Evolutionary conservation across 2,329 filamentous ascomycete genomes (phyloP).

Genomic region (Fusarium caatingaense): DNA sequence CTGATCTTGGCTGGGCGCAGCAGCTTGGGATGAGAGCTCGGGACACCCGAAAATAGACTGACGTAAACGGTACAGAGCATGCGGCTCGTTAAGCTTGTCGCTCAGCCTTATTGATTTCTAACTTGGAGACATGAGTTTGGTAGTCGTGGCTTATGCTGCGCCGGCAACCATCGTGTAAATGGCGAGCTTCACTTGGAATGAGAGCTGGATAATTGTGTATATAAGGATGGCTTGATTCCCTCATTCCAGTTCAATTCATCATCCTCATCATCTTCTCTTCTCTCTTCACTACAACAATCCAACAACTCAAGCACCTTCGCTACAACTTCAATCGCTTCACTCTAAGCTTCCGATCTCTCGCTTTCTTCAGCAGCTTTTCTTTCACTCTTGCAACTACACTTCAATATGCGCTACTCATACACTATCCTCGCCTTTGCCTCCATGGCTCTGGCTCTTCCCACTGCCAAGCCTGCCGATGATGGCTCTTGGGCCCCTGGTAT

Average conservation of each 20-base stretch:
- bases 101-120: slow-evolving; percentile 14
- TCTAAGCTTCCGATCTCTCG: neutral
- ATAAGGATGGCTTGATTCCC: slow-evolving; percentile 11
- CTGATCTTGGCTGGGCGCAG: slow-evolving; percentile 23
- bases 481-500: slow-evolving; percentile 24
- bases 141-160: slow-evolving; percentile 6
- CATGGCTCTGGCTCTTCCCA: slow-evolving; percentile 39
- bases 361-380: neutral
- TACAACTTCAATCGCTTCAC: slow-evolving; percentile 4
- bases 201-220: neutral
- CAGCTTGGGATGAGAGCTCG: slow-evolving; percentile 8
- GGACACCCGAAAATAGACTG: slow-evolving; percentile 30
- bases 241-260: neutral
- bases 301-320: slow-evolving; percentile 9
- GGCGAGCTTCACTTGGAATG: neutral
- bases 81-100: neutral
- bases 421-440: slow-evolving; percentile 39
- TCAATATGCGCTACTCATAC: slow-evolving; percentile 39
- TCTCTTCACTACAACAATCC: neutral
- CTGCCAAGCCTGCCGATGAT: slow-evolving; percentile 33
- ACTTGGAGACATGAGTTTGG: neutral
- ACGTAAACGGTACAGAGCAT: neutral
- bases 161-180: neutral
- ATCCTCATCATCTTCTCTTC: slow-evolving; percentile 23
- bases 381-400: neutral